phyloP scores from a whole-genome alignment of 2,329 filamentous ascomycete species.

The Pestalotiopsis sp. region DNA sequence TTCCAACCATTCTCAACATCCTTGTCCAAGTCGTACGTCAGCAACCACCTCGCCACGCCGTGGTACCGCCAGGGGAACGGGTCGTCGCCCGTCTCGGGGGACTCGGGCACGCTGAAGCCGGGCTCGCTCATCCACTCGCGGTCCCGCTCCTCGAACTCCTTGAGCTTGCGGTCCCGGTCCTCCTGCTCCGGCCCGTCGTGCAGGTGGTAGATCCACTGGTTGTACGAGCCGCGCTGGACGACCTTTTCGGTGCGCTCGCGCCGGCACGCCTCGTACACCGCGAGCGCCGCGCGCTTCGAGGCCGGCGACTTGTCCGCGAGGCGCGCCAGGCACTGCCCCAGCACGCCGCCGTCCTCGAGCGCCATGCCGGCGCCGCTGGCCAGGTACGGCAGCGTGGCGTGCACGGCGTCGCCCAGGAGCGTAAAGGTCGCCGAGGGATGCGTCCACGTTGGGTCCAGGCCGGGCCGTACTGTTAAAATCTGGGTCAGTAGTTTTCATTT shows the following conservation, averaged over 20 bases:
- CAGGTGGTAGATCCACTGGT: constrained; percentile 65
- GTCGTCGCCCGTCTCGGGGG: constrained; percentile 38
- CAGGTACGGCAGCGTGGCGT: constrained; percentile 66
- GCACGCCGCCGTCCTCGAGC: constrained; percentile 60
- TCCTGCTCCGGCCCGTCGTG: constrained; percentile 59
- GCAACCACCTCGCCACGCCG: constrained; percentile 40
- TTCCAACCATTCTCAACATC: constrained; percentile 39
- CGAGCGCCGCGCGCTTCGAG: constrained; percentile 36
- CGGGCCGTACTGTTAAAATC: constrained; percentile 20
- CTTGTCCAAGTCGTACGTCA: constrained; percentile 41
- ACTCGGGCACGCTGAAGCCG: constrained; percentile 22
- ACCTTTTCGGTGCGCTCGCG: constrained; percentile 61
- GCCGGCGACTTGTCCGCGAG: constrained; percentile 41
- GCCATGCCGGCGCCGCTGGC: constrained; percentile 60
- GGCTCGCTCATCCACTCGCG: constrained; percentile 29
- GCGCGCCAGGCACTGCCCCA: constrained; percentile 56
- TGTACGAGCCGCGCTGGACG: constrained; percentile 60
- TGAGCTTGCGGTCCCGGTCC: constrained; percentile 47
- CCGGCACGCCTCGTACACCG: constrained; percentile 60
- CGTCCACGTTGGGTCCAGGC: constrained; percentile 50
- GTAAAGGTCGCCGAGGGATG: constrained; percentile 58
- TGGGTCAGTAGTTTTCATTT: background rate
- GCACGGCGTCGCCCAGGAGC: constrained; percentile 65
- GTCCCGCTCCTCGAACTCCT: constrained; percentile 32
- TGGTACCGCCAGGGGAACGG: constrained; percentile 43